Evolutionary conservation across 2,329 filamentous ascomycete species (phyloP), one percentile per base, ranked within the genome.

Genomic region (Penicillium digitatum): DNA sequence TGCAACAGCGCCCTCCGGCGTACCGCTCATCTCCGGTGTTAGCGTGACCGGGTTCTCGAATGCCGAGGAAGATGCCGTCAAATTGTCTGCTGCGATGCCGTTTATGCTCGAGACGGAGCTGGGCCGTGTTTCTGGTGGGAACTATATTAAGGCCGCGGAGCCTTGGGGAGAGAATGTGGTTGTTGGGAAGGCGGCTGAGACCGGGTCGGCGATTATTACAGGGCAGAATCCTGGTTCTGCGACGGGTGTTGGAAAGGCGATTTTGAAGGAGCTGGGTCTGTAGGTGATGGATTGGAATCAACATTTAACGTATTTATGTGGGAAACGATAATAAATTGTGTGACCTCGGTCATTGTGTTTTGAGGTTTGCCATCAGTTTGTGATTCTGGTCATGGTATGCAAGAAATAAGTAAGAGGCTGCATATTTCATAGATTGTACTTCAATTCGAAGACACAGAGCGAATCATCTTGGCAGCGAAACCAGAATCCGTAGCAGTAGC

Each of bases 161-260:
- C 69, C 74, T 1, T 79, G 75, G 75, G 75, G 63, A 0, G 66
- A 61, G 59, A 79, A 78, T 70, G 72, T 79, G 8, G 76, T 74
- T 20, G 68, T 74, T 20, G 64, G 59, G 4, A 68, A 64, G 59
- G 62, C 64, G 8, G 60, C 59, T 27, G 59, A 59, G 5, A 48
- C 59, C 24, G 67, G 67, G 6, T 72, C 71, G 3, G 61, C 66
- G 37, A 58, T 80, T 58, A 78, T 81, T 47, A 80, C 78, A 0
- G 78, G 78, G 0, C 78, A 80, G 68, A 80, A 80, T 55, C 77
- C 78, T 1, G 68, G 71, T 6, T 77, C 74, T 63, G 77, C 76
- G 10, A 67, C 64, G 2, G 72, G 63, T 0, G 71, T 80, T 34
- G 78, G 72, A 0, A 70, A 77, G 65, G 77, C 71, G 16, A 69